A percentile compares a stretch with the other conserved stretches of the same genome.
Evolutionary conservation across 1,284 basidiomycete genomes (phyloP).

Genomic region (Mycosarcoma maydis): DNA sequence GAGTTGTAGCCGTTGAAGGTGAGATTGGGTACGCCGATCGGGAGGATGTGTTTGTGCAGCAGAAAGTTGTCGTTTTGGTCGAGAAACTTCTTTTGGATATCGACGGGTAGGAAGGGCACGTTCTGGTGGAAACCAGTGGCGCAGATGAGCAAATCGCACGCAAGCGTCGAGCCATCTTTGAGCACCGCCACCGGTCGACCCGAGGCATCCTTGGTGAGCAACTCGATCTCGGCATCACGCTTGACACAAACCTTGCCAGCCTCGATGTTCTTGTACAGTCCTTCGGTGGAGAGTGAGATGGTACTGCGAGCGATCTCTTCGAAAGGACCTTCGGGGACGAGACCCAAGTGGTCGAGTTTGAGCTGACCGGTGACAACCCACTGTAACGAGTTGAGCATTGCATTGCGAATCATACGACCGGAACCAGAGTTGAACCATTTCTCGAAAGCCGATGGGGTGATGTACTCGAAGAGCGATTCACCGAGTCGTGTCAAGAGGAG

Average conservation of each 20-base stretch:
- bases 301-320: conserved; percentile 55
- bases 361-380: conserved; percentile 48
- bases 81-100: conserved; percentile 44
- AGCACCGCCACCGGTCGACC: conserved; percentile 28
- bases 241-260: conserved; percentile 18
- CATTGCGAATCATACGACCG: conserved; percentile 45
- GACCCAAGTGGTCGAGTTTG: conserved; percentile 32
- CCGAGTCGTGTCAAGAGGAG: conserved; percentile 54
- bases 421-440: conserved; percentile 35
- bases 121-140: conserved; percentile 58
- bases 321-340: conserved; percentile 48
- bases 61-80: conserved; percentile 55
- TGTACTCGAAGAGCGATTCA: conserved; percentile 56
- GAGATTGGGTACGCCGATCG: conserved; percentile 43
- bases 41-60: conserved; percentile 53
- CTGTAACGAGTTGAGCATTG: conserved; percentile 46
- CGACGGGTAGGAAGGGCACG: conserved; percentile 42
- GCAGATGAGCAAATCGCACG: conserved; percentile 48
- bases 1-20: conserved; percentile 61
- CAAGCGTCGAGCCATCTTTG: conserved; percentile 25
- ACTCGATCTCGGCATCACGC: conserved; percentile 36
- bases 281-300: conserved; percentile 56
- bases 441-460: conserved; percentile 45
- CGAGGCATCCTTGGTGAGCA: conserved; percentile 2
- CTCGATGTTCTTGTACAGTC: conserved; percentile 50